A percentile compares a stretch with the other conserved stretches of the same genome.
Conservation (phyloP, 805 yeast genomes). For the Cyberlindnera maritima region DNA sequence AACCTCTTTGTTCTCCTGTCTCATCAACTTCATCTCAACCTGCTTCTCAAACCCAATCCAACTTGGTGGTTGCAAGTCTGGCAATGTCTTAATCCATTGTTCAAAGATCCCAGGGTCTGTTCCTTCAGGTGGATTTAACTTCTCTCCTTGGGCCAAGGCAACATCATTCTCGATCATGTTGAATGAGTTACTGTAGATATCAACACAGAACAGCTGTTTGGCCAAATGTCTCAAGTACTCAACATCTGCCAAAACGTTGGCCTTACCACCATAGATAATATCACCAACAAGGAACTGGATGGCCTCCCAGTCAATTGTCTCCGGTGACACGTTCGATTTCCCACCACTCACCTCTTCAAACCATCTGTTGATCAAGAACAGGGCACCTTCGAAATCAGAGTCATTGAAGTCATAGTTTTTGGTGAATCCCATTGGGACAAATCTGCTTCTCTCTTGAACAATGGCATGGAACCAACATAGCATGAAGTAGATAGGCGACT, state of each 20-base stretch:
- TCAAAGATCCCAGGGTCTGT: constrained; percentile 32
- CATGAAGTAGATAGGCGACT: constrained; percentile 47
- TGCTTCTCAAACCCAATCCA: constrained; percentile 53
- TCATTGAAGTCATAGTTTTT: constrained; percentile 69
- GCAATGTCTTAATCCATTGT: constrained; percentile 52
- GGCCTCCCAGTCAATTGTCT: constrained; percentile 51
- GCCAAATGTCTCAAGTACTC: constrained; percentile 35
- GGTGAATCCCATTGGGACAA: constrained; percentile 60
- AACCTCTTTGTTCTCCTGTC: constrained; percentile 9
- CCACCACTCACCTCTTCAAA: constrained; percentile 30
- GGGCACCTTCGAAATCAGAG: constrained; percentile 58
- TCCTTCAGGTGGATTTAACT: constrained; percentile 45
- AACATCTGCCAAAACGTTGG: constrained; percentile 42
- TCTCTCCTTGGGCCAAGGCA: constrained; percentile 10
- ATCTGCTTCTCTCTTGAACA: constrained; percentile 55
- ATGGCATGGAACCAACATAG: constrained; percentile 71
- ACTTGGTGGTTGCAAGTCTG: constrained; percentile 47
- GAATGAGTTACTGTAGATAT: constrained; percentile 41
- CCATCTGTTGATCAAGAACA: constrained; percentile 41
- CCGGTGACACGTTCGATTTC: constrained; percentile 41
- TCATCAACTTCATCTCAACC: constrained; percentile 35
- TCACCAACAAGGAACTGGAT: constrained; percentile 48
- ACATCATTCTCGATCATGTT: constrained; percentile 36
- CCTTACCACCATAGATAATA: constrained; percentile 65
- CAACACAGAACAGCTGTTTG: constrained; percentile 34